Base-by-base conservation (phyloP, 495 filamentous ascomycete genomes). In the Corynascus novoguineensis region DNA sequence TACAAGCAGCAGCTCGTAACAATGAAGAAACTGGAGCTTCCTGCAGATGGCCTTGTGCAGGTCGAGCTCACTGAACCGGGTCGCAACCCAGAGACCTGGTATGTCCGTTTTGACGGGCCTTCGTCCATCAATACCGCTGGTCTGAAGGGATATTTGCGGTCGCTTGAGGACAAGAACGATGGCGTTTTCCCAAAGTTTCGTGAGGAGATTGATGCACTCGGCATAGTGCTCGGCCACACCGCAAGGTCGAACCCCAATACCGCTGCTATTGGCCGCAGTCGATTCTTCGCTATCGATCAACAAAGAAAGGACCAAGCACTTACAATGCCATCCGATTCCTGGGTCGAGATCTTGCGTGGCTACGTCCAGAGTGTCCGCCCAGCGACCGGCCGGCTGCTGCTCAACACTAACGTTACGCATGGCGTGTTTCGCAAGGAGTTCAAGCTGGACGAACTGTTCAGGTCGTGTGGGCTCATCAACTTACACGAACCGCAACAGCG, bases 331-430 rank as follows among this genome's bases (percentile, higher is more conserved):
- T 1, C 31, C 2, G 41, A 64, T 11, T 78, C 77, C 7, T 67
- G 83, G 0, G 66, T 78, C 1, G 77, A 79, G 12, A 69, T 72
- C 4, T 67, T 86, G 0, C 80, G 86, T 48, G 86, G 87, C 0
- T 89, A 80, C 60, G 87, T 86, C 57, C 75, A 83, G 50, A 88
- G 84, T 68, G 80, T 84, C 15, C 83, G 86, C 22, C 73, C 79
- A 0, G 84, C 82, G 9, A 88, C 86, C 4, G 78, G 81, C 4
- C 78, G 85, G 6, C 61, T 87, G 10, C 71, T 88, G 1, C 67
- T 87, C 4, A 88, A 89, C 51, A 77, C 81, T 31, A 80, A 81
- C 44, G 73, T 79, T 8, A 71, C 73, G 6, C 74, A 79, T 41
- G 74, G 71, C 9, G 70, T 78, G 5, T 81, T 81, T 57, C 70